Base-by-base conservation (phyloP, 108 stramenopile genomes). In the Aureococcus anophagefferens region DNA sequence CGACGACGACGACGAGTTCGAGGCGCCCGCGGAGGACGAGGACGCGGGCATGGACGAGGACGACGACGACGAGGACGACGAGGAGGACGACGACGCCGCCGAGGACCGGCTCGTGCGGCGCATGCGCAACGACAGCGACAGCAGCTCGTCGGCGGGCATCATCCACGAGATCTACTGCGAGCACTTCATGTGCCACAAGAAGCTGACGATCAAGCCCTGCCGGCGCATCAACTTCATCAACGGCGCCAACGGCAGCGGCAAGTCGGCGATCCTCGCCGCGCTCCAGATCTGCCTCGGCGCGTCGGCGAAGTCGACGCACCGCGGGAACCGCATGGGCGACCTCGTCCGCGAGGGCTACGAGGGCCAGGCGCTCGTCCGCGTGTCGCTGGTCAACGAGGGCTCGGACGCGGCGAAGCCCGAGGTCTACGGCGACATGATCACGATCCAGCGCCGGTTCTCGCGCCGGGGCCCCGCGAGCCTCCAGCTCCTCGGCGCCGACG, bases 201-300 rank as follows among this genome's bases (percentile, higher is more conserved):
- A 81, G 69, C 73, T 84, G 17, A 40, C 37, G 0, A 30, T 84
- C 35, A 73, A 77, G 17, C 65, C 82, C 31, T 77, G 82, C 64
- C 59, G 63, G 59, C 91, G 94, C 46, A 91, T 96, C 71, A 98
- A 98, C 75, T 98, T 98, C 79, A 92, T 98, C 78, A 80, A 88
- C 72, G 97, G 97, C 0, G 83, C 87, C 70, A 98, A 98, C 77
- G 96, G 96, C 0, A 81, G 83, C 18, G 96, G 96, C 17, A 93
- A 93, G 59, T 94, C 92, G 0, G 94, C 97, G 62, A 91, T 98
- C 64, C 78, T 96, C 29, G 93, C 93, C 14, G 97, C 97, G 30
- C 81, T 98, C 30, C 97, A 98, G 79, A 91, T 98, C 35, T 96
- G 95, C 77, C 81, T 98, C 35, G 97, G 97, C 1, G 94, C 97